A percentile compares a stretch with the other conserved stretches of the same genome.
phyloP scores from a whole-genome alignment of 2,329 filamentous ascomycete species.

The Endoconidiophora laricicola region DNA sequence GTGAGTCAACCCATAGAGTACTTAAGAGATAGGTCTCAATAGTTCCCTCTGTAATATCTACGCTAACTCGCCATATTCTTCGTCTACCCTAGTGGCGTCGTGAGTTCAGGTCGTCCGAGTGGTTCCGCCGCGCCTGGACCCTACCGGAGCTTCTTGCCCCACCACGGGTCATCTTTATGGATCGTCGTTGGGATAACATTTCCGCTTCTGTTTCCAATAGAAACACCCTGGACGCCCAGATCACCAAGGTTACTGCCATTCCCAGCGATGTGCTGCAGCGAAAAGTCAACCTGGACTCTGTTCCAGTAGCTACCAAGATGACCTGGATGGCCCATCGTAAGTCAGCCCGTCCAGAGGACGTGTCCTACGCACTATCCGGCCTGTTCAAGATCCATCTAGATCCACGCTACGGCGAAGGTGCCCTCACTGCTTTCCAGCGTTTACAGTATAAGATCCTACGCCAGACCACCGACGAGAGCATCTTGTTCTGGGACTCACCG shows the following conservation, averaged over 20 bases:
- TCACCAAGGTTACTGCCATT: constrained; percentile 7
- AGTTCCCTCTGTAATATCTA: not conserved
- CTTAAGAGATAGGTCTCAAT: not conserved
- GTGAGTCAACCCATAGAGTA: not conserved
- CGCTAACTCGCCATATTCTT: not conserved
- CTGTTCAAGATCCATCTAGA: constrained; percentile 20
- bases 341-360: constrained; percentile 18
- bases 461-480: constrained; percentile 16
- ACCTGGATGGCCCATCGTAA: constrained; percentile 19
- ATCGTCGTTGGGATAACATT: constrained; percentile 11
- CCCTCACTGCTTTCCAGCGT: constrained; percentile 16
- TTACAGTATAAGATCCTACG: constrained; percentile 20
- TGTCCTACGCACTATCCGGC: constrained; percentile 20
- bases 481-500: constrained; percentile 17
- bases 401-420: constrained; percentile 20
- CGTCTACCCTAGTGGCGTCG: constrained; percentile 6
- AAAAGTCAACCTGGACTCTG: not conserved
- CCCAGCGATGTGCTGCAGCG: constrained; percentile 1
- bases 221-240: not conserved
- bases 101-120: constrained; percentile 10
- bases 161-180: constrained; percentile 4
- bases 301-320: constrained; percentile 17
- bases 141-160: constrained; percentile 14
- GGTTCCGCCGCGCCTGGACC: constrained; percentile 14
- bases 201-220: not conserved